phyloP scores from a whole-genome alignment of 768 basidiomycete species.

The Lactarius hatsudake region DNA sequence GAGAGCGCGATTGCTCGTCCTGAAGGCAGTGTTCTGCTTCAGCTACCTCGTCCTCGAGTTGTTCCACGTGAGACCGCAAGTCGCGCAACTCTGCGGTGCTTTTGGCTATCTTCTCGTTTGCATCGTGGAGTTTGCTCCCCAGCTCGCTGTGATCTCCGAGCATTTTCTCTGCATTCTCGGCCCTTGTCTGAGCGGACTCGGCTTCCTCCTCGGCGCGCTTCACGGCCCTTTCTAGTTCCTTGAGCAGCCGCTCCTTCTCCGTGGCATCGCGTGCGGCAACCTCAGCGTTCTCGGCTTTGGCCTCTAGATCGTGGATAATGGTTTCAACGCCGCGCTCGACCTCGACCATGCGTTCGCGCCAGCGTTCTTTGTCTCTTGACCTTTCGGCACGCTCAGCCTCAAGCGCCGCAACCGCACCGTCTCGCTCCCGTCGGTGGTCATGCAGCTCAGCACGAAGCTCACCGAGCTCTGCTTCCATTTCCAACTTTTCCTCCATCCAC shows the following conservation, averaged over 20 bases:
- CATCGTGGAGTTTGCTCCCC: conserved; percentile 62
- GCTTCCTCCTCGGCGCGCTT: conserved; percentile 49
- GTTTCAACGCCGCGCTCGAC: conserved; percentile 67
- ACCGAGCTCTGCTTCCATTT: conserved; percentile 41
- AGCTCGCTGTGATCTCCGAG: conserved; percentile 66
- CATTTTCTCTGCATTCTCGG: conserved; percentile 60
- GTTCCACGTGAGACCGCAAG: conserved; percentile 56
- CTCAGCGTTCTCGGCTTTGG: conserved; percentile 52
- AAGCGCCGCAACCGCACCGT: conserved; percentile 44
- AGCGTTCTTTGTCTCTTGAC: conserved; percentile 63
- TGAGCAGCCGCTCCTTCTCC: conserved; percentile 40
- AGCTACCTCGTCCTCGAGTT: conserved; percentile 60
- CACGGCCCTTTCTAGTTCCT: conserved; percentile 48
- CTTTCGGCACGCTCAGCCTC: conserved; percentile 56
- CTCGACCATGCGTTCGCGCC: conserved; percentile 68
- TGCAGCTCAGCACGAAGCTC: conserved; percentile 40
- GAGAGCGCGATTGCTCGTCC: conserved; percentile 47
- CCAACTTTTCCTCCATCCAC: conserved; percentile 71
- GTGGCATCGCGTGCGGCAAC: conserved; percentile 40
- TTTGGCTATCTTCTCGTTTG: conserved; percentile 56
- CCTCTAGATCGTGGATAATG: conserved; percentile 65
- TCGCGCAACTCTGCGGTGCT: conserved; percentile 58
- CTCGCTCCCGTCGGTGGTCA: conserved; percentile 35
- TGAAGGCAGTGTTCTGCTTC: conserved; percentile 49
- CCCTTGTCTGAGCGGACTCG: conserved; percentile 55